Evolutionary conservation across 2,329 filamentous ascomycete genomes (phyloP), one percentile per base, ranked within the genome.

Genomic region (Aspergillus japonicus): DNA sequence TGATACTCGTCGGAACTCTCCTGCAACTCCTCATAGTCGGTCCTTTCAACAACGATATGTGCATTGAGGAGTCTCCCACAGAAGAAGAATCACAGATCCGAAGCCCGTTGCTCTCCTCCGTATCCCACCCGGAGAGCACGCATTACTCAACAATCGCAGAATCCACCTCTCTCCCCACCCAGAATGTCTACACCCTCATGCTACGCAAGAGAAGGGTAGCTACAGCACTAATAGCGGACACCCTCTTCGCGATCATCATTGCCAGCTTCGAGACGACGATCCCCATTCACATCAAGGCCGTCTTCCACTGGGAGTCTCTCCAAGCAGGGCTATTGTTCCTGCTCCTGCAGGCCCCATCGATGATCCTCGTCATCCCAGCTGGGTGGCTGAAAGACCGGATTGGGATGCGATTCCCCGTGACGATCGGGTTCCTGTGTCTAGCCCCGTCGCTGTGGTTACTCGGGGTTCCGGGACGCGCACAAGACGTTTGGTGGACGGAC

Each of bases 181-280:
- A 47, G 19, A 31, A 14, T 12, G 31, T 35, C 33, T 35, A 35
- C 3, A 5, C 8, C n/a, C 11, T 24, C n/a, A 23, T 19, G 51
- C 24, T 54, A 11, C 33, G 35, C 51, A 21, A 54, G 21, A 21
- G 14, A 11, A 29, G 51, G 19, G 11, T 54, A 11, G 16, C 8
- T 7, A 54, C 51, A 21, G 51, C n/a, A 14, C n/a, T 54, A 16
- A 19, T 54, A 7, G n/a, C n/a, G n/a, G n/a, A 54, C 10, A 42
- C 11, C 16, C 12, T 44, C 12, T 24, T 23, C 10, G 51, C 51
- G 10, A 16, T 35, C 19, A 14, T 23, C 3, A 54, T 54, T 23
- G 51, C 51, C 35, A 54, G 51, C 21, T 54, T 54, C 51, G n/a
- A 54, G 31, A 31, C 51, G n/a, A 54, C 51, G 19, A 42, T 54